phyloP scores from a whole-genome alignment of 306 rosid species.

The Alnus rubra region DNA sequence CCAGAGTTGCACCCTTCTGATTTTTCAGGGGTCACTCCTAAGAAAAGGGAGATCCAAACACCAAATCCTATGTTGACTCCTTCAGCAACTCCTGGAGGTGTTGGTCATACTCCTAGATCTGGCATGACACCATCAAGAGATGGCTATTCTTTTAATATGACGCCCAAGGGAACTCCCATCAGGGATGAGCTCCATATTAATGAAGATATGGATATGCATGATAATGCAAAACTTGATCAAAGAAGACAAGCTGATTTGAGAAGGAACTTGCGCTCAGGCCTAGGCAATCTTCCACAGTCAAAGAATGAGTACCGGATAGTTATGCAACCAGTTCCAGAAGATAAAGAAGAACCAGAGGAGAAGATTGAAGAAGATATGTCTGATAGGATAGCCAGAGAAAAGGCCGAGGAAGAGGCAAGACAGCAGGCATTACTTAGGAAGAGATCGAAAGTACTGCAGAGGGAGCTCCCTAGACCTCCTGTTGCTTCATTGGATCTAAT shows the following conservation, averaged over 20 bases:
- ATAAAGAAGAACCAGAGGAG: slow-evolving; percentile 73
- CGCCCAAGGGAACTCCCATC: slow-evolving; percentile 86
- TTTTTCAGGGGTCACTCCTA: slow-evolving; percentile 97
- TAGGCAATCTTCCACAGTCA: slow-evolving; percentile 73
- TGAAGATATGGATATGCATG: slow-evolving; percentile 73
- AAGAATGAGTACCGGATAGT: slow-evolving; percentile 86
- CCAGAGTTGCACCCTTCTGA: slow-evolving; percentile 95
- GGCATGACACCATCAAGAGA: slow-evolving; percentile 91
- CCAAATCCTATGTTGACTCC: slow-evolving; percentile 90
- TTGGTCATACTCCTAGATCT: slow-evolving; percentile 72
- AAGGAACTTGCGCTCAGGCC: slow-evolving; percentile 72
- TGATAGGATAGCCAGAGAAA: slow-evolving; percentile 86
- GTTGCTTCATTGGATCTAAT: slow-evolving; percentile 72
- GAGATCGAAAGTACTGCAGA: slow-evolving; percentile 89
- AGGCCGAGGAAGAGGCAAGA: slow-evolving; percentile 84
- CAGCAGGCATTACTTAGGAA: slow-evolving; percentile 85
- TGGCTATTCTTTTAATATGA: slow-evolving; percentile 71
- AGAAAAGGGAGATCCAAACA: slow-evolving; percentile 72
- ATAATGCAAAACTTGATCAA: slow-evolving; percentile 67
- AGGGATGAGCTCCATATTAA: slow-evolving; percentile 89
- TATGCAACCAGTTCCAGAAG: slow-evolving; percentile 82
- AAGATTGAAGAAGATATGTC: slow-evolving; percentile 95
- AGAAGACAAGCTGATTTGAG: slow-evolving; percentile 73
- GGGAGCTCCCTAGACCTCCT: slow-evolving; percentile 98
- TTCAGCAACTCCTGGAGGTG: slow-evolving; percentile 85